Percentiles rank a stretch among this genome's conserved stretches.
phyloP scores from a whole-genome alignment of 805 yeast species.

The Candida pini region DNA sequence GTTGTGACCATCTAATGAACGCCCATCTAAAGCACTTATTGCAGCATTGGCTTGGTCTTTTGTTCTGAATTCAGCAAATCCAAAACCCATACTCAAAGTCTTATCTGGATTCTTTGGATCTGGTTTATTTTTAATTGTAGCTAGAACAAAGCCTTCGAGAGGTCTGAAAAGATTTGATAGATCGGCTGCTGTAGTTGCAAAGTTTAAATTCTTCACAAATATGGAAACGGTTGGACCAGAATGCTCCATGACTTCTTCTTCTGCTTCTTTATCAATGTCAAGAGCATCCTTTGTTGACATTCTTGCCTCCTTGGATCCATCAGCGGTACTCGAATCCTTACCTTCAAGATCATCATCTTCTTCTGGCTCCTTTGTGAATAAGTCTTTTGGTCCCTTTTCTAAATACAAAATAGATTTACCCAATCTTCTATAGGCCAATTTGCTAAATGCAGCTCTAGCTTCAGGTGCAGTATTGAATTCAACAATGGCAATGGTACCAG shows the following conservation, averaged over 20 bases:
- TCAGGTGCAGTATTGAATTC: conserved; percentile 79
- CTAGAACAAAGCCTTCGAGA: conserved; percentile 74
- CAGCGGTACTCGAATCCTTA: conserved; percentile 24
- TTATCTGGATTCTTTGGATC: conserved; percentile 69
- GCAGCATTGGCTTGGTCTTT: conserved; percentile 77
- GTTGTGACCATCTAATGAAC: conserved; percentile 81
- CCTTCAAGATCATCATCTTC: conserved; percentile 28
- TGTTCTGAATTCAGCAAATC: conserved; percentile 85
- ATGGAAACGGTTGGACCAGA: conserved; percentile 82
- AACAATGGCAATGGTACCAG: conserved; percentile 92
- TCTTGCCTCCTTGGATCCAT: conserved; percentile 25
- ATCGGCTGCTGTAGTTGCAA: conserved; percentile 59
- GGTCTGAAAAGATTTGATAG: conserved; percentile 60
- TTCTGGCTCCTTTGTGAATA: conserved; percentile 60
- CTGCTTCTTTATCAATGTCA: conserved; percentile 23
- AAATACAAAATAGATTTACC: conserved; percentile 82
- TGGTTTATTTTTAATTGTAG: conserved; percentile 81
- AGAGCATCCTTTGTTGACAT: conserved; percentile 26
- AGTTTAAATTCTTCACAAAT: conserved; percentile 88
- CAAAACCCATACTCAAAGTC: conserved; percentile 92
- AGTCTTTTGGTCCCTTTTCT: conserved; percentile 88
- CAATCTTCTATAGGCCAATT: conserved; percentile 80
- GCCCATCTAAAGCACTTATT: conserved; percentile 65
- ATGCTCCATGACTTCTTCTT: conserved; percentile 28
- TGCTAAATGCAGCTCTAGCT: conserved; percentile 86